Percentiles rank a stretch among this genome's conserved stretches.
Conservation (phyloP, 371 early-diverging fungal genomes). For the Saksenaea oblongispora region DNA sequence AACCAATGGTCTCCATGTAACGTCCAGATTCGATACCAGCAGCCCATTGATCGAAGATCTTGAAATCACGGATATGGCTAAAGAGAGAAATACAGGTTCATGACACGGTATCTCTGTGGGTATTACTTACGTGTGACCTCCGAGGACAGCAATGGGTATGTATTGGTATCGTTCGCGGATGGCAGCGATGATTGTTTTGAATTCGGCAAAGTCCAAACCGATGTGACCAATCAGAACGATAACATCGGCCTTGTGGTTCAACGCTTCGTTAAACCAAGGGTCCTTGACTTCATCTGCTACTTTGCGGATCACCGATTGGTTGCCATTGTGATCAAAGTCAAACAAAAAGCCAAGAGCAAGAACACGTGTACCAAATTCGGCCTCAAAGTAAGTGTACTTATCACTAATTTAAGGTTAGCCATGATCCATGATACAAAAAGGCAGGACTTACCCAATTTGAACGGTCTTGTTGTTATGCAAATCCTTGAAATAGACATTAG, state of each 20-base stretch:
- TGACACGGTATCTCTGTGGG: no score
- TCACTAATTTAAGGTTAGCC: conserved; percentile 11
- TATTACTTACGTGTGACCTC: conserved; percentile 51
- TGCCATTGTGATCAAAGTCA: conserved; percentile 49
- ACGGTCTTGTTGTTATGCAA: conserved; percentile 44
- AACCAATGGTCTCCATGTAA: conserved; percentile 63
- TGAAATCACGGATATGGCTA: conserved; percentile 59
- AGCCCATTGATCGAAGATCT: conserved; percentile 49
- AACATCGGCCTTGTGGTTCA: conserved; percentile 53
- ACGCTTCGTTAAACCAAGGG: conserved; percentile 61
- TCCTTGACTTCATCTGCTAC: conserved; percentile 50
- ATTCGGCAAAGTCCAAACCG: conserved; percentile 52
- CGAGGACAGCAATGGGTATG: conserved; percentile 57
- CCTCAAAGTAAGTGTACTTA: conserved; percentile 55
- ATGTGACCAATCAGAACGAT: conserved; percentile 57
- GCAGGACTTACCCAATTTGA: conserved; percentile 46
- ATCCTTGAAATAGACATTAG: conserved; percentile 54
- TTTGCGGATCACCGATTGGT: conserved; percentile 39
- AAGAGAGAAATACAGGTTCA: not conserved
- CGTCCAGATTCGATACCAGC: conserved; percentile 60
- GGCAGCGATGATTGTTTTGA: conserved; percentile 43
- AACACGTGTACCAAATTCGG: conserved; percentile 58
- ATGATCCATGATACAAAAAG: not conserved
- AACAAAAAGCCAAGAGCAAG: conserved; percentile 60
- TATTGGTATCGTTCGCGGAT: conserved; percentile 54